Base-by-base conservation (phyloP, 164 flowering plant species). In the Magnolia changhungtana region DNA sequence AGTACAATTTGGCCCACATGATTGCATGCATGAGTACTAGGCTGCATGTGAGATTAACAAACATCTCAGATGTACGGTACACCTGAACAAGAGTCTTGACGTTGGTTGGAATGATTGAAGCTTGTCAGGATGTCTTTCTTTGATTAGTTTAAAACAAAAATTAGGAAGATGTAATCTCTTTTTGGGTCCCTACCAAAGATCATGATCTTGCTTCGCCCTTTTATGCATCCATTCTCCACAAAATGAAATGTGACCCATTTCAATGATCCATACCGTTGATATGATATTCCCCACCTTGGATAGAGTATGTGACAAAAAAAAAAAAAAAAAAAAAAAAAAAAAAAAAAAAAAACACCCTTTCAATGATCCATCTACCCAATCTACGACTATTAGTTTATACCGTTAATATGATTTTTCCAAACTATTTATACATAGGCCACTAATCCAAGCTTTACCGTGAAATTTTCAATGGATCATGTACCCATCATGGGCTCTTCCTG, bases 31-130 rank as follows among this genome's bases (percentile, higher is more conserved):
- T 70, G 5, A 23, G 58, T 58, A 9, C 27, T 16, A 27, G 29
- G 50, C 19, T 19, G 16, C 18, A 23, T 27, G 50, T 50, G 14
- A 45, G 2, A 51, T 52, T 24, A 20, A n/a, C 45, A 29, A 27
- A 16, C 45, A 37, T 37, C 45, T 37, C 6, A 66, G 52, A 29
- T 8, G 66, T 74, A 20, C 64, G 58, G 59, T 50, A 20, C 61
- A 55, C 61, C 61, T 55, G 19, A 55, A 55, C 61, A 11, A 23
- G 63, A 11, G 76, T 21, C 16, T 50, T 75, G 37, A 58, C 50
- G 74, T 55, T 71, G 72, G 63, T 55, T 21, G 31, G 68, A 70
- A 50, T 70, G 74, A 63, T 59, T 45, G 61, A 37, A 18, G 63
- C 58, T 68, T 51, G 29, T 45, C 64, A 69, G 24, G 29, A 9